A percentile compares a stretch with the other conserved stretches of the same genome.
Conservation (phyloP, 1,139 yeast genomes). For the Magnusiomyces clavatus region DNA sequence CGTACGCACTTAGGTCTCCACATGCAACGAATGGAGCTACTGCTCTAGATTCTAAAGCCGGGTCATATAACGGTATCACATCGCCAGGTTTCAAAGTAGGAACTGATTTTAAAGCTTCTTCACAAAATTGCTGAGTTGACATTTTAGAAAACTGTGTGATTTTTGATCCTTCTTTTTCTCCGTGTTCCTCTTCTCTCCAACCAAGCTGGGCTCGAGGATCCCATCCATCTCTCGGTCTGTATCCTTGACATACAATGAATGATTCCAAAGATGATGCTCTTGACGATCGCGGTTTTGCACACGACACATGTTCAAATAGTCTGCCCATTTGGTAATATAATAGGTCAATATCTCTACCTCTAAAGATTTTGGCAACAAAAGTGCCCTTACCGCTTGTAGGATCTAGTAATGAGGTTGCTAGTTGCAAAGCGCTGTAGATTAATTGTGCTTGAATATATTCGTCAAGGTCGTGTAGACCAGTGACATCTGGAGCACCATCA, state of each 20-base stretch:
- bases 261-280: conserved; percentile 92
- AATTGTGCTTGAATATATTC: conserved; percentile 95
- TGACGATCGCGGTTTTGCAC: conserved; percentile 94
- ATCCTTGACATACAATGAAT: conserved; percentile 85
- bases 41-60: conserved; percentile 47
- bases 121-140: conserved; percentile 12
- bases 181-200: conserved; percentile 48
- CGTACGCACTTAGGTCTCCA: conserved; percentile 80
- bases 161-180: background rate
- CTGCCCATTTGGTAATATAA: conserved; percentile 82
- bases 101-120: conserved; percentile 2
- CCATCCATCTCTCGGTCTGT: conserved; percentile 79
- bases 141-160: background rate
- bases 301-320: conserved; percentile 74
- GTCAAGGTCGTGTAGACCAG: conserved; percentile 92
- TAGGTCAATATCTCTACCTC: conserved; percentile 92
- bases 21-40: conserved; percentile 90
- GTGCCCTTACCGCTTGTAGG: conserved; percentile 47
- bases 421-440: conserved; percentile 79
- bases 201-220: conserved; percentile 45
- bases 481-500: conserved; percentile 98
- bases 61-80: conserved; percentile 1
- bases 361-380: conserved; percentile 90
- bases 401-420: conserved; percentile 79
- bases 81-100: background rate